Evolutionary conservation across 371 early-diverging fungal species (phyloP).

Genomic region (Saksenaea oblongispora): DNA sequence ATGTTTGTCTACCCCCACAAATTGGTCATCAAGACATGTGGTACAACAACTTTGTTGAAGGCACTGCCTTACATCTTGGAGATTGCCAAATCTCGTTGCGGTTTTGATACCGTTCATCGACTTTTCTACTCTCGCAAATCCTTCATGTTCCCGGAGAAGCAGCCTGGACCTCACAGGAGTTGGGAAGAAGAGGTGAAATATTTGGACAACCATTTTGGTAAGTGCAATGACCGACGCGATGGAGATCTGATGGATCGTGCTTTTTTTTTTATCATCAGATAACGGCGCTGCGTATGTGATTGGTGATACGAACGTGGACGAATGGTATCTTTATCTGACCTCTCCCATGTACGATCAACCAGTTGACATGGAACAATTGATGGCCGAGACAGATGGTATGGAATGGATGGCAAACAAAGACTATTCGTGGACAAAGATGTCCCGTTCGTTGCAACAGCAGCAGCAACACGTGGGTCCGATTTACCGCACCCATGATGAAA

Average conservation of each 20-base stretch:
- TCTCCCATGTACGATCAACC: slow-evolving; percentile 51
- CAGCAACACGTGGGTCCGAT: neutral
- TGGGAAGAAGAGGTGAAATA: slow-evolving; percentile 87
- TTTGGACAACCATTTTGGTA: slow-evolving; percentile 66
- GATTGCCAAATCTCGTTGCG: slow-evolving; percentile 69
- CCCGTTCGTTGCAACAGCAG: neutral
- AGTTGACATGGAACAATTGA: slow-evolving; percentile 22
- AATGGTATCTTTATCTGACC: slow-evolving; percentile 91
- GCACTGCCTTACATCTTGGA: slow-evolving; percentile 82
- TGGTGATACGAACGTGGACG: slow-evolving; percentile 89
- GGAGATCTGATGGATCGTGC: neutral
- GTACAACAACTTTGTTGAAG: slow-evolving; percentile 88
- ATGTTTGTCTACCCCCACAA: slow-evolving; percentile 93
- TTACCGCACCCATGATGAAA: slow-evolving; percentile 69
- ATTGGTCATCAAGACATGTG: slow-evolving; percentile 92
- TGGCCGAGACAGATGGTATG: slow-evolving; percentile 28
- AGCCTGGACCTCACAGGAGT: slow-evolving; percentile 81
- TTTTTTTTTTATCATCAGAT: slow-evolving; percentile 29
- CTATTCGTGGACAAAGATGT: neutral
- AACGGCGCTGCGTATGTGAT: slow-evolving; percentile 84
- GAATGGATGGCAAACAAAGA: slow-evolving; percentile 16
- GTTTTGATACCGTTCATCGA: slow-evolving; percentile 68
- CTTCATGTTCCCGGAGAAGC: slow-evolving; percentile 92
- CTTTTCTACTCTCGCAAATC: slow-evolving; percentile 93
- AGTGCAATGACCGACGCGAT: slow-evolving; percentile 5